A percentile compares a stretch with the other conserved stretches of the same genome.
phyloP scores from a whole-genome alignment of 169 alveolate genomes.

The Plasmodium berghei region DNA sequence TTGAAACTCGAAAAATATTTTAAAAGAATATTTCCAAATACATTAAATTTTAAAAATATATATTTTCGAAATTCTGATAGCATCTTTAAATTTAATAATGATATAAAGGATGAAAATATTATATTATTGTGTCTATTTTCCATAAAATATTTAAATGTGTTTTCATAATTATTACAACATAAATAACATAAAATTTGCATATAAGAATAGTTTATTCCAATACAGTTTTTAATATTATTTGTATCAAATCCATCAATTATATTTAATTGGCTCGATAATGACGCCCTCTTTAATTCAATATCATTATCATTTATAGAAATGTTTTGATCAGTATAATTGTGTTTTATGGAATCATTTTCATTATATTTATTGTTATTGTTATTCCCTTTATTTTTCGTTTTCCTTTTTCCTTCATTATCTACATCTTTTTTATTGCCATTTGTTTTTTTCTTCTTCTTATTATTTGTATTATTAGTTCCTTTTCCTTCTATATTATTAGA shows the following conservation, averaged over 20 bases:
- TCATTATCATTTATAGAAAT: too few species aligned
- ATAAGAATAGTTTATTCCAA: conserved; percentile 9
- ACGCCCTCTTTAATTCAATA: neutral
- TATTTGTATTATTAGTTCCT: neutral
- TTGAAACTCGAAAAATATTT: conserved; percentile 26
- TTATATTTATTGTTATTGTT: neutral
- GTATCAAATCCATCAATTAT: conserved; percentile 12
- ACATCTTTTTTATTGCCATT: neutral
- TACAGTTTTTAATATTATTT: neutral
- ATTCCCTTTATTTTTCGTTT: neutral
- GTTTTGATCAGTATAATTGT: too few species aligned
- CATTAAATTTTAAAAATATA: conserved; percentile 17
- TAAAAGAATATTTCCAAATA: conserved; percentile 22
- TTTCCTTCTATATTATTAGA: neutral
- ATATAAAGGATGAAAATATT: conserved; percentile 31
- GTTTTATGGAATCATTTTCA: neutral
- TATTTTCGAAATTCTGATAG: conserved; percentile 29
- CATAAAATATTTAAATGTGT: conserved; percentile 30
- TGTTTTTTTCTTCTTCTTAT: neutral
- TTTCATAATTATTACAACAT: conserved; percentile 52
- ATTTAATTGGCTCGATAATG: neutral
- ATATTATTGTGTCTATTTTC: conserved; percentile 12
- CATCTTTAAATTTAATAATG: conserved; percentile 3
- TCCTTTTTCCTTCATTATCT: neutral
- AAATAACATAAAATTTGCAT: conserved; percentile 21